Evolutionary conservation across 768 basidiomycete genomes (phyloP), one percentile per base, ranked within the genome.

Genomic region (Cyclocybe cylindracea): DNA sequence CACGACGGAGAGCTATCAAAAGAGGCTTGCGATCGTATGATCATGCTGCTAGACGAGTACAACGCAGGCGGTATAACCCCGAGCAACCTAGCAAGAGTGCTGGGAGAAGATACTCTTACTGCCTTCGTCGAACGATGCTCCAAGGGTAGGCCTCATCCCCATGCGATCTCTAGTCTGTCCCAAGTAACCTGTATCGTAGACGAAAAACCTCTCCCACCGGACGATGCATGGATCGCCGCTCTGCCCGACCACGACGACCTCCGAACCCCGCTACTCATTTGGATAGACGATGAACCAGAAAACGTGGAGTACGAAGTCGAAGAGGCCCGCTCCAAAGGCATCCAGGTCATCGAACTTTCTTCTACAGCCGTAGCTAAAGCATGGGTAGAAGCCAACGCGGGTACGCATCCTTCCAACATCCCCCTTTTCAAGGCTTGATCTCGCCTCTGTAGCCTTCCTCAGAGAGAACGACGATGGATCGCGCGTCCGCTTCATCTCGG

Each of bases 401-500:
- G 68, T 69, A 46, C 13, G 52, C 7, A 14, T 50, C 33, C 37
- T 16, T 41, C 29, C 11, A 13, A n/a, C 39, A n/a, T 24, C 10
- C 40, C 46, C 39, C 8, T 5, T 19, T 36, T 3, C 36, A 44
- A 31, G 40, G 14, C 10, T 24, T 19, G 18, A 34, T 7, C 19
- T 19, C 6, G 32, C 11, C 37, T 34, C 16, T 10, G 29, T 16
- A 67, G 68, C 36, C 11, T 58, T 64, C 43, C 44, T 70, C 8
- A 53, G 56, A 9, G 38, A 39, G 14, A 57, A 63, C 29, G 66
- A 70, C 19, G 19, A 39, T 3, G 42, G 48, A 4, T 46, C 50
- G 18, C 48, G 40, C 10, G 37, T 70, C 8, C 65, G 64, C 10
- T 61, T 66, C 52, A 67, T 70, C 43, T 59, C 66, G 3, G 67